These are phyloP conservation scores for Primulina eburnea DNA, from an alignment of 257 asterid genomes.

Conservation along the genomic window DNA sequence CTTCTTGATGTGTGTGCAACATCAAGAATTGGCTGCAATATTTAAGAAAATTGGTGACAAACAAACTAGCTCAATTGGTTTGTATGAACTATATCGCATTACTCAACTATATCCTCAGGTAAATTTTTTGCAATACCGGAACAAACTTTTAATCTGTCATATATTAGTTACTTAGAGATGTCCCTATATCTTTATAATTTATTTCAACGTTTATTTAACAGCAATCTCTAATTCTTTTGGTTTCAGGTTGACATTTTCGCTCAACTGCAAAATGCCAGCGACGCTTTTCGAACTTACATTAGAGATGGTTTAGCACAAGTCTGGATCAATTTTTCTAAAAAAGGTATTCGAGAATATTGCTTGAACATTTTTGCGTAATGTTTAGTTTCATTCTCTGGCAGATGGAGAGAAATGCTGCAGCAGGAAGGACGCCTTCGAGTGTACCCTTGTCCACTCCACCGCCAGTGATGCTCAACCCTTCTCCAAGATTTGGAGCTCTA, in stretches of 20 bases:
- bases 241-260: constrained; percentile 92
- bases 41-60: constrained; percentile 98
- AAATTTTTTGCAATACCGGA: constrained; percentile 10
- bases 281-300: constrained; percentile 90
- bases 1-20: constrained; percentile 30
- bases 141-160: constrained; percentile 3
- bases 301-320: constrained; percentile 99
- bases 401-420: constrained; percentile 99
- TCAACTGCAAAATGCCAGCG: constrained; percentile 98
- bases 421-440: constrained; percentile 98
- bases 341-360: background rate
- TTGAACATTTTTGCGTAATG: background rate
- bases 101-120: constrained; percentile 97
- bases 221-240: constrained; percentile 12
- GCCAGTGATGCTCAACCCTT: constrained; percentile 66
- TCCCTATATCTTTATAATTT: background rate
- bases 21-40: constrained; percentile 99
- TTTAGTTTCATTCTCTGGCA: constrained; percentile 36
- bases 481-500: constrained; percentile 68
- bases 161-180: constrained; percentile 5
- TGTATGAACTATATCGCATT: constrained; percentile 88
- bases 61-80: constrained; percentile 98
- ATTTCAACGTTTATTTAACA: background rate
- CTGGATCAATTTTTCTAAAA: constrained; percentile 18
- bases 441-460: constrained; percentile 97